Evolutionary conservation across 2,329 filamentous ascomycete genomes (phyloP), one percentile per base, ranked within the genome.

Genomic region (Lasiodiplodia hormozganensis): DNA sequence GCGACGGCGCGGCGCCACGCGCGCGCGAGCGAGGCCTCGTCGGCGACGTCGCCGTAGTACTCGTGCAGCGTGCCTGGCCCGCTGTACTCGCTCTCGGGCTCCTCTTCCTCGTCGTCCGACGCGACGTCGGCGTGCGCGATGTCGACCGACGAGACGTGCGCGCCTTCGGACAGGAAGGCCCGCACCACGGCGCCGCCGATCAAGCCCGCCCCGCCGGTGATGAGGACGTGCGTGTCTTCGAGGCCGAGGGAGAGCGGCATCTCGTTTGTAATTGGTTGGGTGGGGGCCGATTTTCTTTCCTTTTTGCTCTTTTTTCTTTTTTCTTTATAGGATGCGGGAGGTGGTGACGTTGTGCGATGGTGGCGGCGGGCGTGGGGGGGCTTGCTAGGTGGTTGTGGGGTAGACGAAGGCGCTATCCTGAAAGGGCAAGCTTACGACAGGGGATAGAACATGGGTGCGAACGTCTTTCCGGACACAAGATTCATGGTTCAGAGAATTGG

Each of bases 191-290:
- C 76, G 10, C 76, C 74, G 43, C 83, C 83, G 3, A 85, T 73
- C 71, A 85, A 85, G 8, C 83, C 83, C 49, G 78, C 79, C 16
- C 81, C 83, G n/a, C 83, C 83, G 4, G 83, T 85, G 34, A 85
- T 75, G 3, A 85, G 76, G 47, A 85, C 71, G 40, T 64, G 66
- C n/a, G 60, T 49, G 47, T 56, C 74, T 67, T 77, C 72, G 38
- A 83, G 77, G 38, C 76, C 77, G 40, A 83, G 73, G 7, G 72
- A 72, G 14, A 81, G 70, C 40, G 38, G 57, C 36, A 58, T 58
- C 14, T 58, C 14, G 57, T 21, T 12, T 11, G 25, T 66, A 70
- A 8, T 31, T 57, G 53, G 31, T 18, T n/a, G n/a, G 56, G 36
- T n/a, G n/a, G 56, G 36, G 28, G 36, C 11, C n/a, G n/a, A 36